Evolutionary conservation across 768 basidiomycete species (phyloP), one percentile per base, ranked within the genome.

Genomic region (Termitomyces sp.): DNA sequence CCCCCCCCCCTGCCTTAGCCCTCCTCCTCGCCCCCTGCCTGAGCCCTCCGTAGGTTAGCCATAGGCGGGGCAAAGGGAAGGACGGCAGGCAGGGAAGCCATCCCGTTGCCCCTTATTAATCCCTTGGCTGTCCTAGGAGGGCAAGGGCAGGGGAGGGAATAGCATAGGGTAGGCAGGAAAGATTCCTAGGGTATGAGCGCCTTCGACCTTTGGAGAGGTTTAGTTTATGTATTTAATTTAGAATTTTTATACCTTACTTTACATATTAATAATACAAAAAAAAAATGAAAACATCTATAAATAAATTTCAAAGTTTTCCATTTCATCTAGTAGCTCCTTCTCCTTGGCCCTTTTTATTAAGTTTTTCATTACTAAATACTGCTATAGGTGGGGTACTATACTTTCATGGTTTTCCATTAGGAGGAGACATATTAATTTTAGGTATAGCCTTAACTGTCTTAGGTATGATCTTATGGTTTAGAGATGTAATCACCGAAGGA

Each of bases 211-310:
- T n/a, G 32, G 32, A 6, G n/a, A 41, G 40, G n/a, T n/a, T 43
- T 22, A 48, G 47, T 48, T 4, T 28, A 10, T 30, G 52, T 53
- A 53, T 44, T 53, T 53, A 53, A 43, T 53, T 53, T 50, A 30
- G 28, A 53, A 53, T 52, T 52, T 52, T 52, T 30, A 6, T 10
- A 13, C 35, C 14, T 36, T 36, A 33, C 33, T 30, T 30, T 36
- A 22, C 26, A n/a, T 13, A 4, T 3, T 30, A 14, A n/a, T 9
- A 43, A 44, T 8, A 38, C 36, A 47, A 16, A 26, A 36, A 26
- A 24, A 51, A 51, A 26, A 52, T 55, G 54, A 55, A 55, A 55
- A 36, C 30, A 47, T 47, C 54, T 55, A 46, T 48, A 55, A 55
- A 55, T 40, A 55, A 55, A 47, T 55, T 55, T 47, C 54, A 55